A percentile compares a stretch with the other conserved stretches of the same genome.
phyloP scores from a whole-genome alignment of 495 filamentous ascomycete genomes.

The Viridothelium virens region DNA sequence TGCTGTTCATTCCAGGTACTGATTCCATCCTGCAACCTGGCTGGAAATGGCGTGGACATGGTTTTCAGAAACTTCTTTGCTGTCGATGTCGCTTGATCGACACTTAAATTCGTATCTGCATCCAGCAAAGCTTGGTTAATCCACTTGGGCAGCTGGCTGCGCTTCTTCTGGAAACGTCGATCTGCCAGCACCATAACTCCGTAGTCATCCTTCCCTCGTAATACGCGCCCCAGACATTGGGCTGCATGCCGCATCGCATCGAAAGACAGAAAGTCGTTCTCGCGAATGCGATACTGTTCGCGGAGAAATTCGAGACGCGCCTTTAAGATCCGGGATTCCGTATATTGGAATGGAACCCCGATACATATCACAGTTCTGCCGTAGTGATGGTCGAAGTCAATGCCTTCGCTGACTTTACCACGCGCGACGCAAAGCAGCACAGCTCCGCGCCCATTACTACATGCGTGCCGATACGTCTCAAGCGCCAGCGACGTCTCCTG shows the following conservation, averaged over 20 bases:
- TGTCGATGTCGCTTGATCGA: slow-evolving; percentile 85
- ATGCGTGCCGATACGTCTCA: slow-evolving; percentile 94
- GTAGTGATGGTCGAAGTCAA: slow-evolving; percentile 99
- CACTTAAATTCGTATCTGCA: slow-evolving; percentile 77
- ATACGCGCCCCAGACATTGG: slow-evolving; percentile 90
- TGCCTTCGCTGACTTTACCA: slow-evolving; percentile 94
- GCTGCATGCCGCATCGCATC: slow-evolving; percentile 98
- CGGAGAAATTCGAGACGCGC: slow-evolving; percentile 91
- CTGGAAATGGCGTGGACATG: slow-evolving; percentile 84
- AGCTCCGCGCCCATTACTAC: slow-evolving; percentile 91
- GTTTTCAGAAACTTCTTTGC: slow-evolving; percentile 82
- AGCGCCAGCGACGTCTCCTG: slow-evolving; percentile 94
- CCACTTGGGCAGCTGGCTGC: slow-evolving; percentile 90
- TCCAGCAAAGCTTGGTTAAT: slow-evolving; percentile 84
- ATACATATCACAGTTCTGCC: slow-evolving; percentile 95
- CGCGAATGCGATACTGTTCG: slow-evolving; percentile 92
- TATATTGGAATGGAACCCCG: slow-evolving; percentile 98
- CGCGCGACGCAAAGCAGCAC: slow-evolving; percentile 89
- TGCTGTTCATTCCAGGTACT: slow-evolving; percentile 83
- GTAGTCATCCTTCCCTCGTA: slow-evolving; percentile 97
- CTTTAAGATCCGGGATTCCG: slow-evolving; percentile 93
- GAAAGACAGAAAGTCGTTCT: slow-evolving; percentile 98
- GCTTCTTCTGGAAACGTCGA: slow-evolving; percentile 80
- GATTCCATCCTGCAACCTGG: slow-evolving; percentile 79
- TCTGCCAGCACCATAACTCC: slow-evolving; percentile 98